phyloP scores from a whole-genome alignment of 352 stramenopile genomes.

The Discostella stelligera region DNA sequence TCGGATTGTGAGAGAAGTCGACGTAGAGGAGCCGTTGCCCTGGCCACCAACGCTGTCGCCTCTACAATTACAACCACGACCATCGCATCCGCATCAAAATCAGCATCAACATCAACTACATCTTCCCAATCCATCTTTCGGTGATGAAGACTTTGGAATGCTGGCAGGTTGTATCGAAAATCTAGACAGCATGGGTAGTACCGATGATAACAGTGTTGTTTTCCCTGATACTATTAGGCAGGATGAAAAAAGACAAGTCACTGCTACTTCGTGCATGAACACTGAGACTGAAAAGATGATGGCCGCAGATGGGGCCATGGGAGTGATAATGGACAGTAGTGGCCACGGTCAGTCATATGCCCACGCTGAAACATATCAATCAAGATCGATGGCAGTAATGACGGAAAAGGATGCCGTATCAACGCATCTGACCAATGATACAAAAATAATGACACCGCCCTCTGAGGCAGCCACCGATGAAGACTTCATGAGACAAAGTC shows the following conservation, averaged over 20 bases:
- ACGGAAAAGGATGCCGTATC: too few species aligned
- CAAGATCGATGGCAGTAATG: neutral
- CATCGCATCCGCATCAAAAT: neutral
- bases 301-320: neutral
- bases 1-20: neutral
- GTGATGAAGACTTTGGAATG: constrained; percentile 16
- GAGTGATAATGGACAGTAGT: neutral
- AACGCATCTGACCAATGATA: neutral
- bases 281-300: neutral
- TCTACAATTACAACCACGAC: neutral
- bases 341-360: neutral
- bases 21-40: neutral
- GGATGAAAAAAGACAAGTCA: neutral
- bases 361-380: neutral
- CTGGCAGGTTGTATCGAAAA: constrained; percentile 20
- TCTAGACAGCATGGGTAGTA: constrained; percentile 22
- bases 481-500: neutral
- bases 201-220: constrained; percentile 3
- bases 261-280: neutral
- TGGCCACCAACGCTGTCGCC: neutral
- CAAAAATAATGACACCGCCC: neutral
- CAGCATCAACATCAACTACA: neutral
- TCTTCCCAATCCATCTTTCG: constrained; percentile 12
- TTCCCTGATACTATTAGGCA: neutral
- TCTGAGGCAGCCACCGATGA: neutral